These are phyloP conservation scores for Zasmidium citrigriseum DNA, from an alignment of 2,329 filamentous ascomycete species.

Conservation along the genomic window DNA sequence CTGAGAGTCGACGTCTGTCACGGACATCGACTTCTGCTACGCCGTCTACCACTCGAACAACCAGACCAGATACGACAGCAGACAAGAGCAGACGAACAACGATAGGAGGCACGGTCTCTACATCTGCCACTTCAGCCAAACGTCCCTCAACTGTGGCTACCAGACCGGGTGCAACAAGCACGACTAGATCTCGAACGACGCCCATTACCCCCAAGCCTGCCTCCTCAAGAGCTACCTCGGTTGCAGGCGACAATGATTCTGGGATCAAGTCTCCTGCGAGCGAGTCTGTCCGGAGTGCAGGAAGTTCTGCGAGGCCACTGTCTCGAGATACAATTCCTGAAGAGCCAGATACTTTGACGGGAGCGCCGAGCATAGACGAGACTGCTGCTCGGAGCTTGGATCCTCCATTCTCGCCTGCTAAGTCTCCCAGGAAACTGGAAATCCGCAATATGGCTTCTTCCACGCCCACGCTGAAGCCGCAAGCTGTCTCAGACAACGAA, in stretches of 20 bases:
- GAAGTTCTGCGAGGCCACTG: conserved; percentile 18
- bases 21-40: conserved; percentile 11
- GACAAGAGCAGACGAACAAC: conserved; percentile 12
- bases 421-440: conserved; percentile 27
- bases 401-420: background rate
- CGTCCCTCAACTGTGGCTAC: conserved; percentile 11
- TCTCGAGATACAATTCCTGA: conserved; percentile 30
- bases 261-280: conserved; percentile 1
- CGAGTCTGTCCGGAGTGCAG: conserved; percentile 9
- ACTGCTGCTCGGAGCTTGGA: conserved; percentile 4
- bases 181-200: conserved; percentile 10
- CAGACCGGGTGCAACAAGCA: conserved; percentile 4
- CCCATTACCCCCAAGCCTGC: background rate
- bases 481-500: conserved; percentile 29
- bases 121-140: conserved; percentile 14
- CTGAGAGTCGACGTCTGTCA: conserved; percentile 10
- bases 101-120: conserved; percentile 10
- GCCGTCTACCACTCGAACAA: conserved; percentile 12
- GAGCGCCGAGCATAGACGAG: background rate
- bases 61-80: conserved; percentile 11
- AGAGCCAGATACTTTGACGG: conserved; percentile 14
- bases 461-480: conserved; percentile 20
- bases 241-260: background rate
- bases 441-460: conserved; percentile 22
- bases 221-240: background rate